Conservation (phyloP, 176 grass and related monocot species). For the Phoenix roebelenii region DNA sequence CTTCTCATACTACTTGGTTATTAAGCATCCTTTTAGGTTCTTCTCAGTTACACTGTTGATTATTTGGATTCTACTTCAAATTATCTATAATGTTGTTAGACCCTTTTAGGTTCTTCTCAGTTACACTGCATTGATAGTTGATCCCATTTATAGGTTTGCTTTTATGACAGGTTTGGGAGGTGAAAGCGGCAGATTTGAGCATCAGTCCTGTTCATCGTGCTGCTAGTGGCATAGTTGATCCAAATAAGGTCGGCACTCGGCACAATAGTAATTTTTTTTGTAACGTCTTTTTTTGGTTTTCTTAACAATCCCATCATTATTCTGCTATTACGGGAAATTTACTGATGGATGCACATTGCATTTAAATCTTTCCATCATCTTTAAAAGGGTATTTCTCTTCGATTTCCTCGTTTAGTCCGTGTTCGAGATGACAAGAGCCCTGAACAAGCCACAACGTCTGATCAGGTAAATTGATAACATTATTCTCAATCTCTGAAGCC, state of each 20-base stretch:
- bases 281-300: neutral
- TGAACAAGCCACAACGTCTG: conserved; percentile 77
- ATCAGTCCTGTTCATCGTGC: conserved; percentile 98
- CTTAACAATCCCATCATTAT: no score
- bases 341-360: no score
- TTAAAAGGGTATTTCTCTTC: conserved; percentile 80
- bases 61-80: no score
- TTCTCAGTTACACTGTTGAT: no score
- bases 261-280: conserved; percentile 13
- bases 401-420: conserved; percentile 81
- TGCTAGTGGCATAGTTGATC: conserved; percentile 84
- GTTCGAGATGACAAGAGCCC: conserved; percentile 85
- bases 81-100: no score
- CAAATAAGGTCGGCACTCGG: conserved; percentile 72
- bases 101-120: no score
- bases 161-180: conserved; percentile 78
- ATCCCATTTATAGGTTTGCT: conserved; percentile 6
- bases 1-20: no score
- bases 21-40: no score
- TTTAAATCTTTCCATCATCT: neutral
- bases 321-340: no score
- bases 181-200: conserved; percentile 98
- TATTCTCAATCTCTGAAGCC: neutral
- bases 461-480: conserved; percentile 42
- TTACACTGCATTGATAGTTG: no score